These are phyloP conservation scores for Vaccinium corymbosum DNA, from an alignment of 148 eudicot genomes.

Conservation along the genomic window DNA sequence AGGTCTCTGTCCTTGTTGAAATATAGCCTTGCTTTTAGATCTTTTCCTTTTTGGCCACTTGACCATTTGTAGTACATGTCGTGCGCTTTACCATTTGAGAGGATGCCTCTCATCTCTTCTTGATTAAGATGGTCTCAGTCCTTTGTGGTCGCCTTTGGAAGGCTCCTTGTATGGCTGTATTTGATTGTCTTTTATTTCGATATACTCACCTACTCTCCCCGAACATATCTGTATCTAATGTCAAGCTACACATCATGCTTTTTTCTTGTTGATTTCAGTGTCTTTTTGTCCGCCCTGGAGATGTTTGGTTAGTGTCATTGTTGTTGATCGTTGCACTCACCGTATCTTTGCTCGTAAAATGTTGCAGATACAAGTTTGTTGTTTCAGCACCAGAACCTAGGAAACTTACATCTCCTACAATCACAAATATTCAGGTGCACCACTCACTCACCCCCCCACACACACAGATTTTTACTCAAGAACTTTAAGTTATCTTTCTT, in stretches of 20 bases:
- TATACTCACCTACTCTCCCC: neutral
- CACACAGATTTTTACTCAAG: neutral
- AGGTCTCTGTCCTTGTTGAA: neutral
- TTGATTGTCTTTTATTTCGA: neutral
- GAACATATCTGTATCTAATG: neutral
- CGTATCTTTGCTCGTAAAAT: conserved; percentile 14
- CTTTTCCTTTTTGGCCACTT: neutral
- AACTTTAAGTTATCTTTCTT: neutral
- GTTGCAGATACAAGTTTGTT: conserved; percentile 84
- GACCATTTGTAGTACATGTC: neutral
- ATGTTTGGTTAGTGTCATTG: neutral
- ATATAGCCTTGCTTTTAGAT: neutral
- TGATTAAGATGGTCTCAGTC: neutral
- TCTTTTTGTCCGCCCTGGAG: neutral
- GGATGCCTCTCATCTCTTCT: neutral
- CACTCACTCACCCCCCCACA: neutral
- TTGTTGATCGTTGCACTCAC: neutral
- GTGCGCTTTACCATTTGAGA: neutral
- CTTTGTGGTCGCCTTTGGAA: neutral
- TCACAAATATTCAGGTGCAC: conserved; percentile 82
- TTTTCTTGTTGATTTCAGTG: neutral
- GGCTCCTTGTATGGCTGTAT: neutral
- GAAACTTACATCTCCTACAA: conserved; percentile 81
- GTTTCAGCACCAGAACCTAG: conserved; percentile 76
- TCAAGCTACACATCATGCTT: neutral